These are phyloP conservation scores for Termitomyces sp. DNA, from an alignment of 768 basidiomycete species.

Conservation along the genomic window DNA sequence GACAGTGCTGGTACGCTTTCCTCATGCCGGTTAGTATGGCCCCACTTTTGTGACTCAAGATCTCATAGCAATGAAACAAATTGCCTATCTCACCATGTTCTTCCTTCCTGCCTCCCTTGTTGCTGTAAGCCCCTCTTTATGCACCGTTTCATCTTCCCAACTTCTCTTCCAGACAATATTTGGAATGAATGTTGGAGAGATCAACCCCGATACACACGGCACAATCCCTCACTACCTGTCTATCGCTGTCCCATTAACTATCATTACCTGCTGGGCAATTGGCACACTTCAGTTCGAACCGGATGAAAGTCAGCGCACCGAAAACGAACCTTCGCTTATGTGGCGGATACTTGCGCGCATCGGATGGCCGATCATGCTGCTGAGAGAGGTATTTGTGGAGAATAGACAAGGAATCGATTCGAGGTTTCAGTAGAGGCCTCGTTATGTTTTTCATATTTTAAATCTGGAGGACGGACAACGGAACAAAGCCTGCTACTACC, in stretches of 20 bases:
- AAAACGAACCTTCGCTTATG: conserved; percentile 1
- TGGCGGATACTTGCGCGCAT: conserved; percentile 10
- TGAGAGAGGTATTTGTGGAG: not conserved
- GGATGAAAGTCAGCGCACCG: not conserved
- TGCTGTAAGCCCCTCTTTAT: conserved; percentile 24
- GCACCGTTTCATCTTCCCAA: not conserved
- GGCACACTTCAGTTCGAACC: conserved; percentile 37
- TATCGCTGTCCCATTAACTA: conserved; percentile 34
- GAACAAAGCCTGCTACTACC: not conserved
- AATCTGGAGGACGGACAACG: not conserved
- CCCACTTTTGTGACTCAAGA: not conserved
- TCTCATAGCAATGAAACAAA: conserved; percentile 40
- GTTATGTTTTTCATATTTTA: not conserved
- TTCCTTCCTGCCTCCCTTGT: conserved; percentile 54
- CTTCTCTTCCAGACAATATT: conserved; percentile 35
- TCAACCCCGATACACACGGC: conserved; percentile 24
- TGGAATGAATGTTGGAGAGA: conserved; percentile 50
- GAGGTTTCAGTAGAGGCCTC: not conserved
- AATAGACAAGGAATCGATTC: not conserved
- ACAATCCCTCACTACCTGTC: conserved; percentile 35
- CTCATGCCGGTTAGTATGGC: not conserved
- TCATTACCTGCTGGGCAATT: conserved; percentile 39
- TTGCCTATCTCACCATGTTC: conserved; percentile 56
- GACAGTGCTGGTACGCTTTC: conserved; percentile 34
- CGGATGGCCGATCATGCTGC: conserved; percentile 13